Percentiles rank a stretch among this genome's conserved stretches.
phyloP scores from a whole-genome alignment of 371 early-diverging fungal genomes.

The Apophysomyces elegans region DNA sequence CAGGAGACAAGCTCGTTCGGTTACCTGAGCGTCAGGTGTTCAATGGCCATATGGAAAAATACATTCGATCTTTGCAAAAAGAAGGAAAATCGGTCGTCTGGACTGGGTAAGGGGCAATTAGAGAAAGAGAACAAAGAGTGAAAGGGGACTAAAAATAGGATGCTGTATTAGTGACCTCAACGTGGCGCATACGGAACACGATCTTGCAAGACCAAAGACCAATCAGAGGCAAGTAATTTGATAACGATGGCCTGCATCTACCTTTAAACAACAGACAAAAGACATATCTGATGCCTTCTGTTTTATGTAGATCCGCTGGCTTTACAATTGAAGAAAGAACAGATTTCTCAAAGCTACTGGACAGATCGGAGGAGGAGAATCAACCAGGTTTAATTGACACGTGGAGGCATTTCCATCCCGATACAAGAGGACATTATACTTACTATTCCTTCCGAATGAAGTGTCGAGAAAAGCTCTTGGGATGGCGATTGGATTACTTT shows the following conservation, averaged over 20 bases:
- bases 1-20: slow-evolving; percentile 74
- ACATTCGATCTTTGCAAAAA: slow-evolving; percentile 69
- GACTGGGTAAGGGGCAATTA: slow-evolving; percentile 64
- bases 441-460: slow-evolving; percentile 83
- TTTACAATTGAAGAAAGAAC: slow-evolving; percentile 86
- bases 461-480: slow-evolving; percentile 73
- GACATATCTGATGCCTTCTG: too few relatives aligned
- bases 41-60: slow-evolving; percentile 70
- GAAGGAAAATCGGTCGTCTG: slow-evolving; percentile 79
- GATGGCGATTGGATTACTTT: slow-evolving; percentile 94
- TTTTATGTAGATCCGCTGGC: slow-evolving; percentile 68
- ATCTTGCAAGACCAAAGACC: slow-evolving; percentile 82
- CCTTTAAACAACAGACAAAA: too few relatives aligned
- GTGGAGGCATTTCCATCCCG: slow-evolving; percentile 78
- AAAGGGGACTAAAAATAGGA: not conserved
- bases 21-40: slow-evolving; percentile 69
- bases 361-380: slow-evolving; percentile 38
- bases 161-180: slow-evolving; percentile 71
- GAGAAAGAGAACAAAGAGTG: not conserved
- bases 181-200: slow-evolving; percentile 84
- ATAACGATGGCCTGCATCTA: not conserved
- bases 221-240: slow-evolving; percentile 56
- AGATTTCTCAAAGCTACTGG: slow-evolving; percentile 70
- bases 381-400: slow-evolving; percentile 71
- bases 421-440: slow-evolving; percentile 71